Conservation (phyloP, 768 basidiomycete genomes). For the Auricularia cornea region DNA sequence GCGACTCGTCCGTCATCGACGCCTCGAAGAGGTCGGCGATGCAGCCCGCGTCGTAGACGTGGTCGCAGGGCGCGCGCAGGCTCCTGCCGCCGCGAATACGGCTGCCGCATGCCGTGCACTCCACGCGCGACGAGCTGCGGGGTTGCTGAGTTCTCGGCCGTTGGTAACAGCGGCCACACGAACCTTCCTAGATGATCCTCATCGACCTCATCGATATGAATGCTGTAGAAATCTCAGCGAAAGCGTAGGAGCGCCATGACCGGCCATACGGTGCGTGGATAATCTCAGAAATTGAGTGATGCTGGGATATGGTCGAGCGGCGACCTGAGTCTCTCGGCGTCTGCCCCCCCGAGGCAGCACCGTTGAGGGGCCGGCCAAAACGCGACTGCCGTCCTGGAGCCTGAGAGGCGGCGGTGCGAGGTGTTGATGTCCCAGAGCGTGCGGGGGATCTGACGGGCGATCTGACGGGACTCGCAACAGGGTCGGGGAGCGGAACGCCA, state of each 20-base stretch:
- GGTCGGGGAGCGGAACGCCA: conserved; percentile 12
- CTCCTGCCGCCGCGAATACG: not conserved
- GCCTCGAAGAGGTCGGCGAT: conserved; percentile 32
- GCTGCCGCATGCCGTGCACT: not conserved
- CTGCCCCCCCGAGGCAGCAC: too few species aligned
- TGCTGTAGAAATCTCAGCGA: too few species aligned
- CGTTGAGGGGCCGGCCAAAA: too few species aligned
- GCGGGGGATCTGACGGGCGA: not conserved
- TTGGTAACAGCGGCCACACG: too few species aligned
- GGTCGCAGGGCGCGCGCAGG: conserved; percentile 35
- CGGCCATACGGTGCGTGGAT: too few species aligned
- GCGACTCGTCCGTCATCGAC: conserved; percentile 40
- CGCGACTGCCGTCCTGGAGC: too few species aligned
- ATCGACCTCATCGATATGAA: not conserved
- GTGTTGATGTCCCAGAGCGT: not conserved
- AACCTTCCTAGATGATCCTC: not conserved
- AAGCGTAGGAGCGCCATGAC: too few species aligned
- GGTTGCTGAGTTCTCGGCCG: not conserved
- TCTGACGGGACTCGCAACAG: not conserved
- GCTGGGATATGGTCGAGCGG: too few species aligned
- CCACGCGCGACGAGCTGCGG: not conserved
- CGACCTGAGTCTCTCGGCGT: too few species aligned
- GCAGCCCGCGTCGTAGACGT: conserved; percentile 42
- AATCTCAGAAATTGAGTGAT: too few species aligned
- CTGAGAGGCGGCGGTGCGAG: not conserved